phyloP scores from a whole-genome alignment of 2,329 filamentous ascomycete genomes.

The Fusarium coffeatum region DNA sequence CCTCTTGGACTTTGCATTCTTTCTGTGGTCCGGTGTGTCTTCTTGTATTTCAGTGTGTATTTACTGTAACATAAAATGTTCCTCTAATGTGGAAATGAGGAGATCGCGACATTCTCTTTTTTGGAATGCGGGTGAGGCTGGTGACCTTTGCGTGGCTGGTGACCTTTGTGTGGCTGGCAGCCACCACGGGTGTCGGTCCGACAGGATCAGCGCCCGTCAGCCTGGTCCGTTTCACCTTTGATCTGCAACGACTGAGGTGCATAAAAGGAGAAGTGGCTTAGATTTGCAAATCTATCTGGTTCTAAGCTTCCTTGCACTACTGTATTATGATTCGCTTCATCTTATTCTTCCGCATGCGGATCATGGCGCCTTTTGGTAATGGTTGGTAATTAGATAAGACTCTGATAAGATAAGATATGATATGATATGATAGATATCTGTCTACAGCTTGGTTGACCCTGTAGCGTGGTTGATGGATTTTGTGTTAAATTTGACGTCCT shows the following conservation, averaged over 20 bases:
- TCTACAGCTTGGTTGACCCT: not conserved
- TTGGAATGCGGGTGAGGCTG: not conserved
- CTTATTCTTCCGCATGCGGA: fast-evolving
- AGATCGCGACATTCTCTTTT: too few species aligned
- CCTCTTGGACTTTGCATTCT: too few species aligned
- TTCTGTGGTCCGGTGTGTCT: too few species aligned
- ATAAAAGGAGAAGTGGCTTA: too few species aligned
- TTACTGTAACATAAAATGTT: too few species aligned
- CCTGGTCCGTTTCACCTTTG: too few species aligned
- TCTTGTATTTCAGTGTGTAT: too few species aligned
- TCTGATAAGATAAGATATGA: not conserved
- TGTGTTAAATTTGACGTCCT: too few species aligned
- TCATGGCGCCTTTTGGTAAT: not conserved
- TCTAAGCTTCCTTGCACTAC: not conserved
- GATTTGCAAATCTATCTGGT: too few species aligned
- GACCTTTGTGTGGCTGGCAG: too few species aligned
- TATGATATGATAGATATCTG: not conserved
- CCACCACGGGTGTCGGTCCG: not conserved
- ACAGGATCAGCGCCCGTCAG: not conserved
- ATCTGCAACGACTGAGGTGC: too few species aligned
- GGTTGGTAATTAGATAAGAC: not conserved
- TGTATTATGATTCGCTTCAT: not conserved
- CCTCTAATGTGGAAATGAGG: too few species aligned
- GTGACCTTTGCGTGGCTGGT: not conserved
- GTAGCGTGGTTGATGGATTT: not conserved